A percentile compares a stretch with the other conserved stretches of the same genome.
These are phyloP conservation scores for Dittrichia graveolens DNA, from an alignment of 129 eudicot genomes.

Conservation along the genomic window DNA sequence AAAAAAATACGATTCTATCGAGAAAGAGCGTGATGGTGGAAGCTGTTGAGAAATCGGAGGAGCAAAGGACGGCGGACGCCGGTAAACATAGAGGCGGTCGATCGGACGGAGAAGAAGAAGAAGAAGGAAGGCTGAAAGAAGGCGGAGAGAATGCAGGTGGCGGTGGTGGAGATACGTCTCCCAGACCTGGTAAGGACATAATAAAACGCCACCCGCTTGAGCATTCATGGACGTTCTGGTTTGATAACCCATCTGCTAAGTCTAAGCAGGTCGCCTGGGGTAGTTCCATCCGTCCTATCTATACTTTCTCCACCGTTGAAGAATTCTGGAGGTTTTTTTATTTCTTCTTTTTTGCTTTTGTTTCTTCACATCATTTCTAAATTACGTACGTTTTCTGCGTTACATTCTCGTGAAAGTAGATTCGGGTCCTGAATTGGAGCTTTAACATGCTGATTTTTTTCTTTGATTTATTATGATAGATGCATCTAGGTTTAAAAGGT, in stretches of 20 bases:
- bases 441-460: no score
- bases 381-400: background rate
- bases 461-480: background rate
- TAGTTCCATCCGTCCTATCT: slow-evolving; percentile 66
- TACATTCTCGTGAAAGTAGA: background rate
- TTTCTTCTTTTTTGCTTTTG: background rate
- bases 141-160: slow-evolving; percentile 48
- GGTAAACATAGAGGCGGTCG: slow-evolving; percentile 10
- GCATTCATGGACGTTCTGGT: slow-evolving; percentile 90
- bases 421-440: background rate
- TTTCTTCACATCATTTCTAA: background rate
- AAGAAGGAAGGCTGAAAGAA: slow-evolving; percentile 44
- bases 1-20: background rate
- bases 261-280: slow-evolving; percentile 78
- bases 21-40: slow-evolving; percentile 24
- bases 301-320: slow-evolving; percentile 88
- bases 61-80: slow-evolving; percentile 11
- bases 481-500: background rate
- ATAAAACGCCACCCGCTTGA: slow-evolving; percentile 61
- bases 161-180: slow-evolving; percentile 33
- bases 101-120: slow-evolving; percentile 39
- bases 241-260: slow-evolving; percentile 69
- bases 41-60: slow-evolving; percentile 24
- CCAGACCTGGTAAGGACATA: slow-evolving; percentile 20
- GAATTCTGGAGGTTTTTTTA: slow-evolving; percentile 77